These are phyloP conservation scores for Pseudoscleropodium purum DNA, from an alignment of 225 moss, liverwort and hornwort genomes.

Conservation along the genomic window DNA sequence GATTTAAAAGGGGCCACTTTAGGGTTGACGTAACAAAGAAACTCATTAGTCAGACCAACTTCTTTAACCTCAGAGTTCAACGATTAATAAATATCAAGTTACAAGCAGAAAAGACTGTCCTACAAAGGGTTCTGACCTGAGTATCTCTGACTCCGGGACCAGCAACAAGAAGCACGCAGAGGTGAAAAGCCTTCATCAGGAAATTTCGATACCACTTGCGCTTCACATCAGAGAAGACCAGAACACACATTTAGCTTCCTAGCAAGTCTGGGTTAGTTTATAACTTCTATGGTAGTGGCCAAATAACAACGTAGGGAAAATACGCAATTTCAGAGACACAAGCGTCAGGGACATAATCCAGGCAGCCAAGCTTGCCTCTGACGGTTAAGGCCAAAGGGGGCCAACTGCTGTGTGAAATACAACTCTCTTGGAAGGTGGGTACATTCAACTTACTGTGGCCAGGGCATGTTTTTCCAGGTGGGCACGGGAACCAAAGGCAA, in stretches of 20 bases:
- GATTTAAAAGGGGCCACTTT: background rate
- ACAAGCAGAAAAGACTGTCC: background rate
- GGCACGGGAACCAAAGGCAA: conserved; percentile 87
- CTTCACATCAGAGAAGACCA: conserved; percentile 21
- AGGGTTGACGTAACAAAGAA: background rate
- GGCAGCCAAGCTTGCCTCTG: background rate
- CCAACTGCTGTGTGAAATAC: background rate
- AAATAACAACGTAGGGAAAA: background rate
- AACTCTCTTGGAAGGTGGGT: background rate
- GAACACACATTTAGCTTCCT: background rate
- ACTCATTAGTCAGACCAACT: background rate
- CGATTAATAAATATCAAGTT: background rate
- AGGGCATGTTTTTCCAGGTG: conserved; percentile 85
- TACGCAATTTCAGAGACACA: background rate
- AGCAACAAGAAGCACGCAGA: conserved; percentile 86
- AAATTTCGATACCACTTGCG: conserved; percentile 95
- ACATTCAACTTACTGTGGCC: conserved; percentile 52
- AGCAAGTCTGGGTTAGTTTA: background rate
- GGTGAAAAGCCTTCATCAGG: conserved; percentile 90
- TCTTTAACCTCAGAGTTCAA: background rate
- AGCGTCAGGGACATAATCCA: background rate
- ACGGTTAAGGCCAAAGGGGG: background rate
- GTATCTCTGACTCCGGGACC: conserved; percentile 89
- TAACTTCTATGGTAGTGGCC: background rate
- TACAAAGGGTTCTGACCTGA: conserved; percentile 31